Conservation (phyloP, 768 basidiomycete species). For the Tulasnella sp. region DNA sequence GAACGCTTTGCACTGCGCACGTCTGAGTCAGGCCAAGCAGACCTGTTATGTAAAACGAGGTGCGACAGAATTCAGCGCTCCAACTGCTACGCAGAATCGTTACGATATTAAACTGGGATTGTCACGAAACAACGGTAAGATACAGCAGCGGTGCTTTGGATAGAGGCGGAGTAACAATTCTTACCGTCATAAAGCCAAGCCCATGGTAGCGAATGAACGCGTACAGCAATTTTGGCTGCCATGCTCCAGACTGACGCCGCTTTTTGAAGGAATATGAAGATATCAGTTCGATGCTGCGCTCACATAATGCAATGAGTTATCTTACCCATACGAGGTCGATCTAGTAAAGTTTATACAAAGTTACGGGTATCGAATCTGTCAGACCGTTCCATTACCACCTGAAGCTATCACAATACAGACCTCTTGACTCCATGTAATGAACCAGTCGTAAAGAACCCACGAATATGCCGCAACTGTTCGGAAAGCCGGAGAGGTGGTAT, state of each 20-base stretch:
- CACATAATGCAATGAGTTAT: neutral
- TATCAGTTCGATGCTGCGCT: neutral
- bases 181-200: neutral
- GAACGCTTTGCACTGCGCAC: neutral
- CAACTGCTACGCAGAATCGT: neutral
- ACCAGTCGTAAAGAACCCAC: constrained; percentile 11
- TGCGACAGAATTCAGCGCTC: neutral
- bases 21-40: neutral
- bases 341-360: neutral
- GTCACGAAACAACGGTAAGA: too few species aligned
- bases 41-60: neutral
- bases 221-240: neutral
- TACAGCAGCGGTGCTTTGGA: too few species aligned
- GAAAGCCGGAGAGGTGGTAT: too few species aligned
- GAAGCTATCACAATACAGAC: neutral
- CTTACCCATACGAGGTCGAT: neutral
- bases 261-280: neutral
- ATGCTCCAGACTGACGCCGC: neutral
- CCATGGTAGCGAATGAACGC: neutral
- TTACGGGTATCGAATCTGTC: neutral
- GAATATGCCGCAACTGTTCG: constrained; percentile 10
- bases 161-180: neutral
- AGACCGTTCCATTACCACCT: neutral
- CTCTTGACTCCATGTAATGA: constrained; percentile 5
- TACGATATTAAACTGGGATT: neutral